Evolutionary conservation across 2,329 filamentous ascomycete genomes (phyloP).

Genomic region (Sclerotinia sclerotiorum): DNA sequence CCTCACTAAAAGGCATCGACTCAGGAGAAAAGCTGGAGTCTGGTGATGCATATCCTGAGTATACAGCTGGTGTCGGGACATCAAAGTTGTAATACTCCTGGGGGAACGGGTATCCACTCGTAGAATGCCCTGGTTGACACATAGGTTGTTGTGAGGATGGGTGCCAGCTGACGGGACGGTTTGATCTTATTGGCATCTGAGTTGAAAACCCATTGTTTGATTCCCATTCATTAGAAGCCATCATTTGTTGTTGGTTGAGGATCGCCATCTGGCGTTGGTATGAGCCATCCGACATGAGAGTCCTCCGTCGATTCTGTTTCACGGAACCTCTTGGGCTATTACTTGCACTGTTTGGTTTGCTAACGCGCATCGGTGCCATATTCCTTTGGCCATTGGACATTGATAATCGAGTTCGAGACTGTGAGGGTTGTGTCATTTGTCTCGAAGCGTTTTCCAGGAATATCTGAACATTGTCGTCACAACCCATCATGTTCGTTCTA

Average conservation of each 20-base stretch:
- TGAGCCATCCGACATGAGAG: conserved; percentile 51
- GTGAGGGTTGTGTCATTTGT: conserved; percentile 51
- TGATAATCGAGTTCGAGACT: conserved; percentile 48
- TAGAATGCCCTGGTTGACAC: conserved; percentile 41
- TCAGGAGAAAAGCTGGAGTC: conserved; percentile 55
- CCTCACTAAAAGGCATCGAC: conserved; percentile 47
- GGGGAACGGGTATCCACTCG: conserved; percentile 44
- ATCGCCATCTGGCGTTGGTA: conserved; percentile 35
- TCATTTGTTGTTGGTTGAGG: conserved; percentile 44
- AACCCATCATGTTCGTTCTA: conserved; percentile 35
- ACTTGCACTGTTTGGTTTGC: conserved; percentile 66
- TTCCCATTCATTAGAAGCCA: conserved; percentile 48
- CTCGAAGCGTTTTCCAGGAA: conserved; percentile 53
- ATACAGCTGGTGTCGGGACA: conserved; percentile 49
- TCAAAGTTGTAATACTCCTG: conserved; percentile 32
- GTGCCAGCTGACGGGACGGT: conserved; percentile 74
- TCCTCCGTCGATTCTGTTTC: conserved; percentile 54
- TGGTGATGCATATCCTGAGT: conserved; percentile 60
- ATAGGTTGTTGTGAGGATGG: conserved; percentile 54
- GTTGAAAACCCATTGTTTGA: conserved; percentile 40
- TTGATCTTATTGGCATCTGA: conserved; percentile 40
- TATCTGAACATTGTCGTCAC: conserved; percentile 44
- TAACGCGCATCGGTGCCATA: conserved; percentile 56
- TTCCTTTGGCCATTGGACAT: conserved; percentile 52
- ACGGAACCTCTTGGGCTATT: conserved; percentile 63